Conservation (phyloP, 148 eudicot species). For the Polygonum aviculare region DNA sequence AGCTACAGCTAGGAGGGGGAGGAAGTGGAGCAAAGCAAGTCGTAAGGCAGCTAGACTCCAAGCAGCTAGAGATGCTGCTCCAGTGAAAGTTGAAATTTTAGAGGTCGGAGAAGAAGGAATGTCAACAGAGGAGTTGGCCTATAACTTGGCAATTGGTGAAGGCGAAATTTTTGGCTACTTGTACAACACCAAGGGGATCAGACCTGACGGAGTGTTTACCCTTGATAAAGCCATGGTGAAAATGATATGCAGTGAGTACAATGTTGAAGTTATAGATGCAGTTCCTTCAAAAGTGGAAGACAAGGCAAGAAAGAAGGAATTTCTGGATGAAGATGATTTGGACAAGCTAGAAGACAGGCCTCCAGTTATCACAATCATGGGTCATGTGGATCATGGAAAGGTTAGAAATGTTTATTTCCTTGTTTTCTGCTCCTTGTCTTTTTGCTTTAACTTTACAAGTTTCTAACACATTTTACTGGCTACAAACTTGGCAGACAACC, state of each 20-base stretch:
- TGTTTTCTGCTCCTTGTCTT: conserved; percentile 1
- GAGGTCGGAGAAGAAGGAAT: conserved; percentile 90
- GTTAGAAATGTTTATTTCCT: conserved; percentile 22
- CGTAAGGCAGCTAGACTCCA: conserved; percentile 86
- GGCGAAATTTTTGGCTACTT: conserved; percentile 84
- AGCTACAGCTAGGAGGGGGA: conserved; percentile 53
- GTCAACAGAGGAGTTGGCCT: conserved; percentile 74
- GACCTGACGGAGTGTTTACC: conserved; percentile 71
- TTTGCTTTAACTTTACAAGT: neutral
- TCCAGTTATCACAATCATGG: conserved; percentile 97
- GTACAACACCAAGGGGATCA: conserved; percentile 63
- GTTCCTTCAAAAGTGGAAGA: conserved; percentile 51
- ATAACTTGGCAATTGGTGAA: conserved; percentile 83
- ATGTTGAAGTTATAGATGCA: conserved; percentile 81
- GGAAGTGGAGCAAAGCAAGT: conserved; percentile 91
- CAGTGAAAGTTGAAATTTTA: conserved; percentile 77
- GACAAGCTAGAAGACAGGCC: conserved; percentile 84
- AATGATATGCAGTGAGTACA: conserved; percentile 79
- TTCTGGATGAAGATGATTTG: conserved; percentile 78
- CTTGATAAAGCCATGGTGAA: conserved; percentile 85
- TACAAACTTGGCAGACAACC: conserved; percentile 63
- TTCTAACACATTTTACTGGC: conserved; percentile 28
- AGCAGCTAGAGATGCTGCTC: conserved; percentile 91
- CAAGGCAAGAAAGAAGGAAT: conserved; percentile 83
- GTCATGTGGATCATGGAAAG: conserved; percentile 99